Percentiles rank a stretch among this genome's conserved stretches.
Evolutionary conservation across 441 rosid genomes (phyloP).

Genomic region (Kokia cookei): DNA sequence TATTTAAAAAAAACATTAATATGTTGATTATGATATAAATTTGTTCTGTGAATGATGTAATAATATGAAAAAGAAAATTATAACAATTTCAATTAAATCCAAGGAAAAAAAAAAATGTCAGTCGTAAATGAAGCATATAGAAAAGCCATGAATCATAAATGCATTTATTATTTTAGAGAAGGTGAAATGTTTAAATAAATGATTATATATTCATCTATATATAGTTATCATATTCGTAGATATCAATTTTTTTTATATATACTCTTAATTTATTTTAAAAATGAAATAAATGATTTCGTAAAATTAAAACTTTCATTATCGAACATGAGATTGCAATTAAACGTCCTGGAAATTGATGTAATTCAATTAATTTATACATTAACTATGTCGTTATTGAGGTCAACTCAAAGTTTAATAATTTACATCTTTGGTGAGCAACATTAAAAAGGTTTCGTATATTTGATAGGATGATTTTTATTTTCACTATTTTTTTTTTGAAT

Average conservation of each 20-base stretch:
- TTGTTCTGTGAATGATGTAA: background rate
- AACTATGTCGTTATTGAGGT: background rate
- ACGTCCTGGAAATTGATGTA: constrained; percentile 11
- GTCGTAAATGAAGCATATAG: background rate
- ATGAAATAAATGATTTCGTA: too few species aligned
- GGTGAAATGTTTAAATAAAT: constrained; percentile 6
- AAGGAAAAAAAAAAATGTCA: background rate
- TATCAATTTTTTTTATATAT: background rate
- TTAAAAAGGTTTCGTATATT: background rate
- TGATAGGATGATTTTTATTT: too few species aligned
- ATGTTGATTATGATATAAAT: background rate
- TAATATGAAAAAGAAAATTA: background rate
- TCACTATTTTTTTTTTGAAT: too few species aligned
- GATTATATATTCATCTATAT: background rate
- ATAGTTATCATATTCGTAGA: too few species aligned
- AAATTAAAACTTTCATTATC: background rate
- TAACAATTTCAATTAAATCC: background rate
- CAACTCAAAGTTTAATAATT: background rate
- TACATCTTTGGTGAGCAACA: background rate
- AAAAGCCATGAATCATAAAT: constrained; percentile 13
- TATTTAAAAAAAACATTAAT: background rate
- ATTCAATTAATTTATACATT: background rate
- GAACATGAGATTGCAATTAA: too few species aligned
- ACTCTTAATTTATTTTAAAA: background rate
- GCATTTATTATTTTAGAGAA: constrained; percentile 28